phyloP scores from a whole-genome alignment of 768 basidiomycete species.

The Calocera viscosa region DNA sequence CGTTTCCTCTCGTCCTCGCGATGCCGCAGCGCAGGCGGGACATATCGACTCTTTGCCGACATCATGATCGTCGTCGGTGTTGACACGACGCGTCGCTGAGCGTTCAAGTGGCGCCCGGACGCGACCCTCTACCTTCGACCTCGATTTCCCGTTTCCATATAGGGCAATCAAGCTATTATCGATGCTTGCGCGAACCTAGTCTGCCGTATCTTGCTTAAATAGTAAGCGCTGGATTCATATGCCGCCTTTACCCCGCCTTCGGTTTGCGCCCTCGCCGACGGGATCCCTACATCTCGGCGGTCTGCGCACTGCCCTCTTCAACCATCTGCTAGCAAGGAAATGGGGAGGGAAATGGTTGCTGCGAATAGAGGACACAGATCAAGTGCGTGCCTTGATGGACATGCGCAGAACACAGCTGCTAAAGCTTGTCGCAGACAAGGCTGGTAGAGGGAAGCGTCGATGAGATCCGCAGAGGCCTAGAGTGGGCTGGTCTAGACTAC shows the following conservation, averaged over 20 bases:
- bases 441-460: constrained; percentile 77
- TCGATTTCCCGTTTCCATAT: neutral
- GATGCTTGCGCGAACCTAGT: neutral
- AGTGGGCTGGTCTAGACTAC: constrained; percentile 85
- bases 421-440: constrained; percentile 53
- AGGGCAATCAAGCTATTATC: neutral
- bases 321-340: constrained; percentile 73
- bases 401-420: no score
- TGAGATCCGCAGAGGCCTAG: constrained; percentile 56
- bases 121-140: neutral
- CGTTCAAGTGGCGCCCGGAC: neutral
- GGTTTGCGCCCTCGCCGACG: constrained; percentile 96
- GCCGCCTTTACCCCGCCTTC: constrained; percentile 36
- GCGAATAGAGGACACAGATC: constrained; percentile 90
- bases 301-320: constrained; percentile 85
- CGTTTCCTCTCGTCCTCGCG: neutral
- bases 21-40: neutral
- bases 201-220: neutral
- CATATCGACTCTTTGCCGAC: neutral
- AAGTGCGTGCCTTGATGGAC: no score
- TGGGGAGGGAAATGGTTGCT: constrained; percentile 80
- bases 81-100: neutral
- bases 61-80: neutral
- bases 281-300: constrained; percentile 91
- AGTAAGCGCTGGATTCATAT: neutral